Evolutionary conservation across 108 stramenopile species (phyloP), one percentile per base, ranked within the genome.

Genomic region (Poteriospumella lacustris): DNA sequence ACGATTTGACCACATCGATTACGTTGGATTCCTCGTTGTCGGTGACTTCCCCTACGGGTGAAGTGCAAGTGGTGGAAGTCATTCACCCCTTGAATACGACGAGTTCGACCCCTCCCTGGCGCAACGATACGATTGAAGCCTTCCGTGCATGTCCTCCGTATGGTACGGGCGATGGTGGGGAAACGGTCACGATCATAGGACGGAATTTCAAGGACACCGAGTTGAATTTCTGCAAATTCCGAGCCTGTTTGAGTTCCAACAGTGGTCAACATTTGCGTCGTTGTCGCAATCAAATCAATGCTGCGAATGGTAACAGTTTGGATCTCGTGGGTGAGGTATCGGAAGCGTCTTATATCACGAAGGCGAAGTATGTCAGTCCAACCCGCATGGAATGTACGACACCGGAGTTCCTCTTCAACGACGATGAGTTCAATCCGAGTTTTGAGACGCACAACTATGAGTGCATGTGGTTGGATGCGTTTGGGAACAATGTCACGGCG

Each of bases 71-170:
- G 43, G 85, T 91, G 34, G 78, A 73, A 52, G 88, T 84, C 52
- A 58, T 93, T 1, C 67, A 88, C 12, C 88, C 90, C 0, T 80
- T 92, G 31, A 90, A 91, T 60, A 78, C 58, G 31, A 58, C 79
- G 12, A 76, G 69, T 5, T 75, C 68, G 1, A 42, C 42, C 33
- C 58, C 80, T n/a, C 19, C 44, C 43, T 93, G 90, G 91, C 70
- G 56, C 34, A 92, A 92, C 79, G 88, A 90, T 58, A 91, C 91
- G n/a, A 44, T 91, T 24, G 88, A 91, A 64, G 89, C 91, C 5
- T 83, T 88, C 33, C 82, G 92, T 5, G 39, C 87, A 15, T 93
- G 92, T 77, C 91, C 92, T 42, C 33, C 76, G 29, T 87, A 87
- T 43, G 89, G 82, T 24, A 29, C 79, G 26, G 73, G 78, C 34